A percentile compares a stretch with the other conserved stretches of the same genome.
phyloP scores from a whole-genome alignment of 2,329 filamentous ascomycete species.

The Penicillium expansum region DNA sequence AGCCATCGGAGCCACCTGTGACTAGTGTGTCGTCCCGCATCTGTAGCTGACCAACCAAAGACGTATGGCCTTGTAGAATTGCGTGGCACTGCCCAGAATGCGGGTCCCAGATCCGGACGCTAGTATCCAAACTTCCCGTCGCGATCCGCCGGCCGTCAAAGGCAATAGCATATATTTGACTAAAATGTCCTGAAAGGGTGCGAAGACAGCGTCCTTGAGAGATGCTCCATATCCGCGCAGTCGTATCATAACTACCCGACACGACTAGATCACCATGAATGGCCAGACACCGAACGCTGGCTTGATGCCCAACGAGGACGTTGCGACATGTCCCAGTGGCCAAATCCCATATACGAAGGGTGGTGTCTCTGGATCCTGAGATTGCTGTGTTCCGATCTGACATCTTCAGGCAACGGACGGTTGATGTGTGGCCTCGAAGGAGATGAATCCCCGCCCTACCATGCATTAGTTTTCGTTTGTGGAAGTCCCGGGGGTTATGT shows the following conservation, averaged over 20 bases:
- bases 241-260: conserved; percentile 97
- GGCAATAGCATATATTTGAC: conserved; percentile 97
- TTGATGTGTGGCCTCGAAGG: conserved; percentile 91
- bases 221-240: conserved; percentile 95
- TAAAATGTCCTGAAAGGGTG: conserved; percentile 91
- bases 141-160: conserved; percentile 93
- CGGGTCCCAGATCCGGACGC: conserved; percentile 95
- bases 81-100: conserved; percentile 81
- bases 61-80: conserved; percentile 94
- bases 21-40: conserved; percentile 93
- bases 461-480: conserved; percentile 1
- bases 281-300: conserved; percentile 89
- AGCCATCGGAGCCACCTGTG: conserved; percentile 93
- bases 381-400: conserved; percentile 91
- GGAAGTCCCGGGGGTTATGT: conserved; percentile 14
- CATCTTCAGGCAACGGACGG: conserved; percentile 96
- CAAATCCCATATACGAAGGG: conserved; percentile 92
- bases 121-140: conserved; percentile 93
- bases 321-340: conserved; percentile 83
- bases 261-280: conserved; percentile 96
- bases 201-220: conserved; percentile 89
- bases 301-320: conserved; percentile 90
- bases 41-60: conserved; percentile 91
- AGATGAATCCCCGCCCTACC: conserved; percentile 71
- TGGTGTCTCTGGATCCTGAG: conserved; percentile 93